A percentile compares a stretch with the other conserved stretches of the same genome.
Conservation (phyloP, 2,329 filamentous ascomycete genomes). For the Plenodomus lindquistii region DNA sequence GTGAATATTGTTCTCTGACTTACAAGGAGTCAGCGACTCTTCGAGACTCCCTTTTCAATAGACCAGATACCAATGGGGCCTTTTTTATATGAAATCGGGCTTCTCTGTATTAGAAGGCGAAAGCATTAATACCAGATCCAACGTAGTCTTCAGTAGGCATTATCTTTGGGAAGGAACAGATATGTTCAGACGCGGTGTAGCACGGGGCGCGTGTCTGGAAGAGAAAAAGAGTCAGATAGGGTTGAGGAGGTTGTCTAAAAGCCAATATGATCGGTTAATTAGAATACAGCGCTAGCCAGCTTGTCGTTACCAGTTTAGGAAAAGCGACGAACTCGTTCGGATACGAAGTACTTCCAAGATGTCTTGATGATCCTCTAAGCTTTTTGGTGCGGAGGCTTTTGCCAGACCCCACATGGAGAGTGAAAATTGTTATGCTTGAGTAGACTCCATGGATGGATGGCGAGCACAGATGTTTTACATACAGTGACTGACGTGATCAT, state of each 20-base stretch:
- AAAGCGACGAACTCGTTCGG: slow-evolving; percentile 7
- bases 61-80: too few relatives aligned
- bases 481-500: background rate
- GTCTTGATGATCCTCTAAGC: slow-evolving; percentile 16
- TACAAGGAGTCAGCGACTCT: too few relatives aligned
- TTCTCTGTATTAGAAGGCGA: slow-evolving; percentile 27
- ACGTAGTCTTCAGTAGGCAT: too few relatives aligned
- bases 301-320: slow-evolving; percentile 2
- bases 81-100: slow-evolving; percentile 23
- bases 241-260: slow-evolving; percentile 14
- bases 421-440: slow-evolving; percentile 19
- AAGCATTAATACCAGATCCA: background rate
- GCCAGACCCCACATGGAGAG: slow-evolving; percentile 16
- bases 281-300: slow-evolving; percentile 5
- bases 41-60: too few relatives aligned
- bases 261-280: slow-evolving; percentile 20
- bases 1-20: too few relatives aligned
- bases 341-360: too few relatives aligned
- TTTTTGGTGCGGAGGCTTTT: slow-evolving; percentile 8
- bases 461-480: too few relatives aligned
- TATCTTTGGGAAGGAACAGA: too few relatives aligned
- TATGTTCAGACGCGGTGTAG: too few relatives aligned
- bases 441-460: slow-evolving; percentile 4
- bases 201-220: too few relatives aligned
- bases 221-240: too few relatives aligned